Percentiles rank a stretch among this genome's conserved stretches.
phyloP scores from a whole-genome alignment of 805 yeast genomes.

The Schwanniomyces polymorphus region DNA sequence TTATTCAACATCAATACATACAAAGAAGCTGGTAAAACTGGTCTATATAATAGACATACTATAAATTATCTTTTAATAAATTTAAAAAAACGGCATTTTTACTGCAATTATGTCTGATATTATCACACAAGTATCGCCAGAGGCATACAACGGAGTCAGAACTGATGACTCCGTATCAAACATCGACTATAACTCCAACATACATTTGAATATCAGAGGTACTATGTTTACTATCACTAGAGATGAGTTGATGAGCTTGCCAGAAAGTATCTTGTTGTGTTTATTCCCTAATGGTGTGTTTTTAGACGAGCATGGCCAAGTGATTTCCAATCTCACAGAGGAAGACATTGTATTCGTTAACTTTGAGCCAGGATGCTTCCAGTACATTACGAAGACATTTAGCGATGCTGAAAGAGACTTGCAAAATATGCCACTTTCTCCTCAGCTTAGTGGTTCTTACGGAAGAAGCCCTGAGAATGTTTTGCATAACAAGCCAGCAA shows the following conservation, averaged over 20 bases:
- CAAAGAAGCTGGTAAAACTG: constrained; percentile 16
- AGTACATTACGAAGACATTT: constrained; percentile 75
- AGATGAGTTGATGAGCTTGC: constrained; percentile 87
- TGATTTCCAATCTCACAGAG: constrained; percentile 76
- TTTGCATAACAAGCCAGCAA: constrained; percentile 78
- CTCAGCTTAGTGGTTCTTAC: constrained; percentile 23
- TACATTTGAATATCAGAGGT: constrained; percentile 79
- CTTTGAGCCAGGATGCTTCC: constrained; percentile 83
- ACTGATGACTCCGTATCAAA: constrained; percentile 25
- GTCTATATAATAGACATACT: background rate
- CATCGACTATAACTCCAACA: constrained; percentile 63
- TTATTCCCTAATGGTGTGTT: constrained; percentile 90
- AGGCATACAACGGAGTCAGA: constrained; percentile 15
- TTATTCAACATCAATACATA: background rate
- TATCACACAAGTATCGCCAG: constrained; percentile 71
- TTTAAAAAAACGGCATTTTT: background rate
- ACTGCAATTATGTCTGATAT: constrained; percentile 41
- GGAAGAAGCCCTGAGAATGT: constrained; percentile 42
- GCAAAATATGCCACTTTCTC: constrained; percentile 29
- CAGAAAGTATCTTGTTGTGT: constrained; percentile 85
- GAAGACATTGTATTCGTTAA: constrained; percentile 79
- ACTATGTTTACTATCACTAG: constrained; percentile 71
- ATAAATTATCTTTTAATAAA: background rate
- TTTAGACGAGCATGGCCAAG: constrained; percentile 72
- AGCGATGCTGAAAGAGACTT: constrained; percentile 66